These are phyloP conservation scores for Starmerella gropengiesseri DNA, from an alignment of 805 yeast species.

Conservation along the genomic window DNA sequence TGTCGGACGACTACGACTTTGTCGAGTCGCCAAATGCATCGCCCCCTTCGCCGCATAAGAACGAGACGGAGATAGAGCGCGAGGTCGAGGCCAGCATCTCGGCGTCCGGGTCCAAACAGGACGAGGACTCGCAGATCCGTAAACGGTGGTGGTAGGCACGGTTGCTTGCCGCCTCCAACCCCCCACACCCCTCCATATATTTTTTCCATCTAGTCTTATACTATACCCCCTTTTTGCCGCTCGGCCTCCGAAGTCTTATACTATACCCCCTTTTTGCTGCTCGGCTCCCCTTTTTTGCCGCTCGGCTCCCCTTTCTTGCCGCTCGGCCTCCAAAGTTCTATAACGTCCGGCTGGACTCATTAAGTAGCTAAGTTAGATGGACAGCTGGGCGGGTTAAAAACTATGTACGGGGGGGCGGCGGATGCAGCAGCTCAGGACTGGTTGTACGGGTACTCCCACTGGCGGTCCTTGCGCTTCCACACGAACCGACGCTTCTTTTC, in stretches of 20 bases:
- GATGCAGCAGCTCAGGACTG: background rate
- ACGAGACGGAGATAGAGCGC: slow-evolving; percentile 18
- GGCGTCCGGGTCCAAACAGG: background rate
- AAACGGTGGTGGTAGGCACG: slow-evolving; percentile 8
- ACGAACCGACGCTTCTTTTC: slow-evolving; percentile 68
- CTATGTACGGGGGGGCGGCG: no score
- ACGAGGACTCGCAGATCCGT: background rate
- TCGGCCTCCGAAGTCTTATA: no score
- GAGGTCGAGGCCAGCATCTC: slow-evolving; percentile 10
- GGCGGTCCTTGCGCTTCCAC: slow-evolving; percentile 81
- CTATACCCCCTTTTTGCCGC: no score
- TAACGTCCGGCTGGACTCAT: background rate
- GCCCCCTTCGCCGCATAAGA: slow-evolving; percentile 8
- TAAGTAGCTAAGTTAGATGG: no score
- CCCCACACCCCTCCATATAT: background rate
- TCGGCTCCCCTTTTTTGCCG: no score
- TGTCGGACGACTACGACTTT: slow-evolving; percentile 17
- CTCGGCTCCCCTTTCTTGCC: no score
- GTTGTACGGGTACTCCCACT: slow-evolving; percentile 70
- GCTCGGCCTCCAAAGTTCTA: background rate
- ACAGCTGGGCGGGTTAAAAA: no score
- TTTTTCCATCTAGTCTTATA: background rate
- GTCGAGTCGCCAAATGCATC: slow-evolving; percentile 14
- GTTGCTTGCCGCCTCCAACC: background rate
- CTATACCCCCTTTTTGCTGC: no score